Evolutionary conservation across 192 early-diverging fungal genomes (phyloP), one percentile per base, ranked within the genome.

Genomic region (Coemansia sp.): DNA sequence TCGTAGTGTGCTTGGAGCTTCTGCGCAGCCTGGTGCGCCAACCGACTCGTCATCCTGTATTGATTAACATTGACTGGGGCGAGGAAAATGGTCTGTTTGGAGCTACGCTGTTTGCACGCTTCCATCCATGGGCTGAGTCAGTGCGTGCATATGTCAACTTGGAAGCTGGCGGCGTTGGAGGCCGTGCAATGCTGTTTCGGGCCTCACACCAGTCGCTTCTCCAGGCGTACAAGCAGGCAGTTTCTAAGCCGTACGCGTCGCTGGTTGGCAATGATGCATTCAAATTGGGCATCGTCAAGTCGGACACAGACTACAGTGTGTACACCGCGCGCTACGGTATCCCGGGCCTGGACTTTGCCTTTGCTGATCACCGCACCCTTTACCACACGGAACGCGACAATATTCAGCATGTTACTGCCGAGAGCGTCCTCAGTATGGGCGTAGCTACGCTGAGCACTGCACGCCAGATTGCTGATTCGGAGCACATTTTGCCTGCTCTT

Each of bases 11-110:
- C n/a, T 63, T 90, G 29, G 89, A 88, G 72, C 80, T 88, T 49
- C 65, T 87, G 47, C 85, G 87, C 43, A 88, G 83, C 54, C 70
- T 90, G 62, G 74, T 84, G 22, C 57, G 66, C 21, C 74, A 83
- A 37, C 89, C 87, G n/a, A 80, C 83, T 23, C 72, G 82, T 17
- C 82, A 89, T 50, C 83, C 85, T 4, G 79, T 90, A 39, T 67
- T 90, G 11, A 85, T 90, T 62, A 86, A 89, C 73, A 86, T 90
- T 53, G 88, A 90, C 66, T 89, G 88, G 70, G 84, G 84, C 38
- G 89, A 90, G 71, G 89, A 90, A 61, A 72, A 64, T 59, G 89
- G 88, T 0, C 69, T 90, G 17, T 71, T 81, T 66, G 89, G 89
- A 10, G 87, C 89, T 8, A 72, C 68, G 17, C 70, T 82, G 4